Conservation (phyloP, 306 rosid species). For the Dryas octopetala region DNA sequence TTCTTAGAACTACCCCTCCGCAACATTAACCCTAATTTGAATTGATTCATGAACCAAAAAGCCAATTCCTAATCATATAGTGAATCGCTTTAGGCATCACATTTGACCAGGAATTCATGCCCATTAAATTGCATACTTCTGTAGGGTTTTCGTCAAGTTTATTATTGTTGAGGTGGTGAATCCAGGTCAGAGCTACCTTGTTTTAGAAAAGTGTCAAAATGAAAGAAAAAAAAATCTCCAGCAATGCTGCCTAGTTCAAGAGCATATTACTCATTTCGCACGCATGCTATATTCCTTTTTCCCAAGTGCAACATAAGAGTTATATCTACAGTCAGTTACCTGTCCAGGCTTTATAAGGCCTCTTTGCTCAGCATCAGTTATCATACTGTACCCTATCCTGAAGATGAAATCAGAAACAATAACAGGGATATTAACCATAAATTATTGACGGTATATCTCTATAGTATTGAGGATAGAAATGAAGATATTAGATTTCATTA, state of each 20-base stretch:
- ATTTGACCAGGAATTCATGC: not conserved
- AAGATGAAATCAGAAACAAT: slow-evolving; percentile 28
- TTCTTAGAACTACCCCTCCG: not conserved
- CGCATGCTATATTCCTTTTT: not conserved
- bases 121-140: not conserved
- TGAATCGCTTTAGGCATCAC: not conserved
- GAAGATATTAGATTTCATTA: slow-evolving; percentile 11
- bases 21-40: not conserved
- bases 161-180: too few relatives aligned
- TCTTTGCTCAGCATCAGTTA: slow-evolving; percentile 82
- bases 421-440: not conserved
- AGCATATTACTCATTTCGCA: slow-evolving; percentile 18
- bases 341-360: slow-evolving; percentile 90
- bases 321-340: slow-evolving; percentile 44
- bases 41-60: not conserved
- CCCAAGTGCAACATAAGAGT: not conserved
- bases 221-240: not conserved
- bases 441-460: not conserved
- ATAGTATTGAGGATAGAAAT: not conserved
- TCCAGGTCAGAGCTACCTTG: too few relatives aligned
- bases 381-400: slow-evolving; percentile 97
- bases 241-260: not conserved
- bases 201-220: too few relatives aligned
- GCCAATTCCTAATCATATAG: not conserved
- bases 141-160: too few relatives aligned